A percentile compares a stretch with the other conserved stretches of the same genome.
phyloP scores from a whole-genome alignment of 768 basidiomycete genomes.

The Mycena chlorophos region DNA sequence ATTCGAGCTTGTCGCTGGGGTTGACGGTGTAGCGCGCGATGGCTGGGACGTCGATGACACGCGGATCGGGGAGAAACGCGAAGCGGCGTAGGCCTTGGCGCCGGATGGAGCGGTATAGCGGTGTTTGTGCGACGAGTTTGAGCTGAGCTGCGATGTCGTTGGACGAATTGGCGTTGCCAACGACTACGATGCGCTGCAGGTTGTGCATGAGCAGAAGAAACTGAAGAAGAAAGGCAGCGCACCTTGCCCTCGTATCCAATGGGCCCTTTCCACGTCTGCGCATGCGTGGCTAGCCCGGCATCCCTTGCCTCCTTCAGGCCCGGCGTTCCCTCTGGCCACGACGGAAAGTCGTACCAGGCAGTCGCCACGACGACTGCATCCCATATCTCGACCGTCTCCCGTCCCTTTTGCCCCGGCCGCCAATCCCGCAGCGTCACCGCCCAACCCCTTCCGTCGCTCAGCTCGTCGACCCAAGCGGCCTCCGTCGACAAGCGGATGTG shows the following conservation, averaged over 20 bases:
- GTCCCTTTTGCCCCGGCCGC: slow-evolving; percentile 17
- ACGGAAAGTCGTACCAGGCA: slow-evolving; percentile 33
- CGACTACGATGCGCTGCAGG: slow-evolving; percentile 43
- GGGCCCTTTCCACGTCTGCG: slow-evolving; percentile 31
- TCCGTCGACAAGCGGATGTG: slow-evolving; percentile 31
- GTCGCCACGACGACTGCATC: slow-evolving; percentile 36
- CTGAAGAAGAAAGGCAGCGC: neutral
- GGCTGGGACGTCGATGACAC: slow-evolving; percentile 45
- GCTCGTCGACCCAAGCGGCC: slow-evolving; percentile 27
- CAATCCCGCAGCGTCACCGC: slow-evolving; percentile 29
- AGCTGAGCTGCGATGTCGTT: slow-evolving; percentile 55
- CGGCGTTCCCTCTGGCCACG: slow-evolving; percentile 27
- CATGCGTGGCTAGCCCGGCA: slow-evolving; percentile 27
- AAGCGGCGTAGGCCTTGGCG: slow-evolving; percentile 27
- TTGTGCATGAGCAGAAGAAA: neutral
- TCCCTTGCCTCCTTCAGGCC: slow-evolving; percentile 28
- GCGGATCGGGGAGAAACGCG: slow-evolving; percentile 43
- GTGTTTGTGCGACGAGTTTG: slow-evolving; percentile 35
- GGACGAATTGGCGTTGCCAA: slow-evolving; percentile 54
- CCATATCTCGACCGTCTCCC: slow-evolving; percentile 30
- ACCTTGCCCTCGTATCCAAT: slow-evolving; percentile 33
- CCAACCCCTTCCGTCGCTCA: slow-evolving; percentile 24
- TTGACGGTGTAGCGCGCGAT: slow-evolving; percentile 35
- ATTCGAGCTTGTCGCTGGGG: slow-evolving; percentile 30
- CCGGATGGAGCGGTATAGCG: slow-evolving; percentile 50